Evolutionary conservation across 495 filamentous ascomycete species (phyloP), one percentile per base, ranked within the genome.

Genomic region (Podospora fimiseda): DNA sequence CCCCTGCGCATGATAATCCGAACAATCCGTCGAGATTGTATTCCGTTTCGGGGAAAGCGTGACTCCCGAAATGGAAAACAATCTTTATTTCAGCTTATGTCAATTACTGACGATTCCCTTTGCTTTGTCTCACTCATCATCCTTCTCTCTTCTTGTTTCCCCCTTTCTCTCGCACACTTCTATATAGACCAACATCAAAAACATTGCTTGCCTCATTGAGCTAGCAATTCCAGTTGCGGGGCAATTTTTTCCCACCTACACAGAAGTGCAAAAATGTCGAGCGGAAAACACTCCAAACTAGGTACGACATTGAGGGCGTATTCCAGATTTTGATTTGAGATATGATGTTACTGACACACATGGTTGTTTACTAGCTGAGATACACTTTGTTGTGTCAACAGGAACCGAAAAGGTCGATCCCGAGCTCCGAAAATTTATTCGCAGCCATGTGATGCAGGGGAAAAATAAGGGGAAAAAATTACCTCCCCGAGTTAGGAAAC

Each of bases 361-460:
- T 23, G 30, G 2, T 20, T 43, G 51, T 9, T 11, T 11, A 5
- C 27, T 33, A 5, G 15, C n/a, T n/a, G n/a, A n/a, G n/a, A 38
- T 52, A 24, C 62, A 53, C 23, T 71, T 69, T 56, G 56, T 67
- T 36, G 60, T 65, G 8, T 59, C 64, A 37, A 73, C 63, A 19
- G 50, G 45, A 5, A 21, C 51, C 16, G 52, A 60, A 46, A 66
- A 74, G 50, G 30, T 57, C 20, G 59, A 69, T 37, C 44, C 65
- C 6, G 59, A 70, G 19, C 44, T 61, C 36, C 68, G 71, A 38
- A 73, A 65, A 53, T 50, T 70, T 13, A 75, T 75, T 51, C 63
- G 74, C 33, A 73, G 71, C 52, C 70, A 75, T 64, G 74, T 76
- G 1, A 79, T 77, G 75, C 60, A 64, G 4, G 75, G 75, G 5